phyloP scores from a whole-genome alignment of 2,329 filamentous ascomycete species.

The Volutella citrinella region DNA sequence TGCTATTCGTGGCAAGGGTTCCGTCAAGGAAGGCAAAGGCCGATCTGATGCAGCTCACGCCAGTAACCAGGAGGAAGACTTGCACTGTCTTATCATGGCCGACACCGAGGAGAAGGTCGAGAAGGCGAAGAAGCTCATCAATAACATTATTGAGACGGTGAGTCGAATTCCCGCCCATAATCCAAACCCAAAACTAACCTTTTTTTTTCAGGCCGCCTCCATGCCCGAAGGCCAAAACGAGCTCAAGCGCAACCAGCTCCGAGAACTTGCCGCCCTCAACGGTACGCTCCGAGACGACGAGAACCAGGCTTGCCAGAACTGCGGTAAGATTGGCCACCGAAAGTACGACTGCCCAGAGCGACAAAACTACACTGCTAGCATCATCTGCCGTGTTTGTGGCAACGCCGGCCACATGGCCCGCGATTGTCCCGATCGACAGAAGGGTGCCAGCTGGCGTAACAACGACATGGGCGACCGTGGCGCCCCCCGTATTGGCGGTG shows the following conservation, averaged over 20 bases:
- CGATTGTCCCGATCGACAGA: conserved; percentile 92
- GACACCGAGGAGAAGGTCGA: conserved; percentile 99
- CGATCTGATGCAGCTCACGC: conserved; percentile 98
- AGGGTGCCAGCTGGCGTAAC: conserved; percentile 90
- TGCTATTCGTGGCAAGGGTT: conserved; percentile 98
- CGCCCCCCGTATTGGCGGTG: conserved; percentile 64
- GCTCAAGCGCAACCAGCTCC: conserved; percentile 96
- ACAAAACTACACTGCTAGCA: conserved; percentile 98
- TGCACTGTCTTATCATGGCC: conserved; percentile 99
- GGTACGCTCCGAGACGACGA: conserved; percentile 98
- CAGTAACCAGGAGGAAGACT: conserved; percentile 99
- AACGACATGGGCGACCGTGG: conserved; percentile 53
- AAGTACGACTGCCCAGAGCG: conserved; percentile 99
- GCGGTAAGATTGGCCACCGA: conserved; percentile 95
- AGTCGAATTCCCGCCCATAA: conserved; percentile 35
- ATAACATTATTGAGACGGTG: conserved; percentile 98
- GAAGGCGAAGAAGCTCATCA: conserved; percentile 97
- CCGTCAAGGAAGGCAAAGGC: conserved; percentile 99
- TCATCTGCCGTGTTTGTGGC: conserved; percentile 97
- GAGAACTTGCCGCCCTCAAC: conserved; percentile 96
- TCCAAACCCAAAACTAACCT: conserved; percentile 20
- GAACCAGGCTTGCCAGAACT: conserved; percentile 99
- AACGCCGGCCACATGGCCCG: conserved; percentile 98
- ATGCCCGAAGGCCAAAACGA: conserved; percentile 99
- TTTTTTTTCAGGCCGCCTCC: conserved; percentile 81